These are phyloP conservation scores for Cladorrhinum sp. DNA, from an alignment of 2,329 filamentous ascomycete genomes.

Conservation along the genomic window DNA sequence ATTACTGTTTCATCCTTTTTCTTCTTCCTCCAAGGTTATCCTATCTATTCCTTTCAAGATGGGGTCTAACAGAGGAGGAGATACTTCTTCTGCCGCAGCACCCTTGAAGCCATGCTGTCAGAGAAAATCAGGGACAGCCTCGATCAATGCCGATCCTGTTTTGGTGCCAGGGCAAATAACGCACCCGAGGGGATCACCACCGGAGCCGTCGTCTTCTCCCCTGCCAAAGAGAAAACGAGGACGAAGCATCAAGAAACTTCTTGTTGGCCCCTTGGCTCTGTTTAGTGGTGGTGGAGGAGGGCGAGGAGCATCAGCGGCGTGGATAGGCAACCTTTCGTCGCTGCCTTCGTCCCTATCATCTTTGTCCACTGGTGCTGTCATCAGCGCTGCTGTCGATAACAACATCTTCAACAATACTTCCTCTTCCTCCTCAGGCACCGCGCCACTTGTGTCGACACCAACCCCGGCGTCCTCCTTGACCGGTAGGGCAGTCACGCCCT, in stretches of 20 bases:
- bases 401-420: not conserved
- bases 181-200: not conserved
- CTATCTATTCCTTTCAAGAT: not conserved
- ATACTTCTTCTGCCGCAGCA: not conserved
- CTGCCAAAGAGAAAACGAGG: not conserved
- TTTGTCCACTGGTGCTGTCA: not conserved
- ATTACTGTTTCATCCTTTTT: not conserved
- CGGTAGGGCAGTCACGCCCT: not conserved
- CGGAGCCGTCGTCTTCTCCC: not conserved
- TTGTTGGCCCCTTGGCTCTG: not conserved
- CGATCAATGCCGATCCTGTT: not conserved
- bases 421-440: no score
- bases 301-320: not conserved
- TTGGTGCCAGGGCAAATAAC: not conserved
- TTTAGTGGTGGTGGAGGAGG: not conserved
- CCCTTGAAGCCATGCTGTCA: not conserved
- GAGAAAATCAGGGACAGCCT: not conserved
- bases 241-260: not conserved
- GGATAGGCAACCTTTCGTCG: not conserved
- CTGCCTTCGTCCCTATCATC: not conserved
- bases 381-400: not conserved
- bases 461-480: not conserved
- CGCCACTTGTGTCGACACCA: not conserved
- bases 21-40: not conserved
- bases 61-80: not conserved